Evolutionary conservation across 1,284 basidiomycete species (phyloP).

Genomic region (Lentinus polychrous): DNA sequence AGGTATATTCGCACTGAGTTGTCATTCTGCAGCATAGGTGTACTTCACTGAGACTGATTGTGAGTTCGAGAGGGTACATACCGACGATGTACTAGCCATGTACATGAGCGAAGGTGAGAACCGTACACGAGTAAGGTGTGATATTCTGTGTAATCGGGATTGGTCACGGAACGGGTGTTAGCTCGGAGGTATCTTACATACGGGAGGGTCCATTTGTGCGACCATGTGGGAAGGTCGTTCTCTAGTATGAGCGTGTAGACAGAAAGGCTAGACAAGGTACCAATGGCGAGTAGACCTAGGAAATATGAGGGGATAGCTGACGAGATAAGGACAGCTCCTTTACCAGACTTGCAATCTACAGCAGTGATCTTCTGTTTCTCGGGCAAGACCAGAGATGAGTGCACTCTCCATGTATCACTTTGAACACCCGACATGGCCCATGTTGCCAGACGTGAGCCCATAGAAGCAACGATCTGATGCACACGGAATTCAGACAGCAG

Average conservation of each 20-base stretch:
- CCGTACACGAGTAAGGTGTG: constrained; percentile 38
- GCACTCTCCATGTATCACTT: constrained; percentile 63
- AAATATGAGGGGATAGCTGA: constrained; percentile 11
- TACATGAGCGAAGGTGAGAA: constrained; percentile 73
- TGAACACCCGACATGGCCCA: constrained; percentile 66
- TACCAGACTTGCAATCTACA: constrained; percentile 68
- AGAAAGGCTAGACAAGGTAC: constrained; percentile 48
- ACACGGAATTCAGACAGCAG: neutral
- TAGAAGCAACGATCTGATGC: constrained; percentile 62
- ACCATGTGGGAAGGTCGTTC: constrained; percentile 77
- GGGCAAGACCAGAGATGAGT: constrained; percentile 66
- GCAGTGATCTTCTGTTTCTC: constrained; percentile 48
- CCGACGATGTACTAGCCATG: constrained; percentile 58
- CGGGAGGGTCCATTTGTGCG: constrained; percentile 62
- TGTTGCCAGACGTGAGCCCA: constrained; percentile 56
- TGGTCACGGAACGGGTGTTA: neutral
- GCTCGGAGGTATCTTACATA: constrained; percentile 27
- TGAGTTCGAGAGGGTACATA: constrained; percentile 26
- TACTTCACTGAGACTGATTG: constrained; percentile 9
- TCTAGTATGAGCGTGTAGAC: constrained; percentile 71
- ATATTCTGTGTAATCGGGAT: constrained; percentile 4
- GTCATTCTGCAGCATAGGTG: constrained; percentile 37
- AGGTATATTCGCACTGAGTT: constrained; percentile 58
- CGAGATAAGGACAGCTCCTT: neutral
- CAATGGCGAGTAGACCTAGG: constrained; percentile 65